Evolutionary conservation across 1,139 yeast species (phyloP).

Genomic region (Lodderomyces oxycetoniae): DNA sequence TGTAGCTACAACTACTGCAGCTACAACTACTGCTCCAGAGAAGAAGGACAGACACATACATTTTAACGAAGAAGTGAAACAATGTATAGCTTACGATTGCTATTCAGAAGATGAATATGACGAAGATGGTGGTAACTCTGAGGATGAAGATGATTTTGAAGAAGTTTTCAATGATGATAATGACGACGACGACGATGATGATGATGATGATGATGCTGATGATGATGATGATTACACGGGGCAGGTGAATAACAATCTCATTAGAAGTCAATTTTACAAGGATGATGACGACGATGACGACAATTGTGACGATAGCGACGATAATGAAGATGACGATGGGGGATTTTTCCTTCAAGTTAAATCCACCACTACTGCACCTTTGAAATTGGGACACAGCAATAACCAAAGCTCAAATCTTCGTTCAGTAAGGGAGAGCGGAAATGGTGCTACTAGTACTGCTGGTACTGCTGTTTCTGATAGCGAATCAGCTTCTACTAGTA

Average conservation of each 20-base stretch:
- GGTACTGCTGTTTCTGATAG: slow-evolving; percentile 17
- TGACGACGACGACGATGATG: too few relatives aligned
- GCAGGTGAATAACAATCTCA: slow-evolving; percentile 86
- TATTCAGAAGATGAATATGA: slow-evolving; percentile 28
- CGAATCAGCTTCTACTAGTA: slow-evolving; percentile 21
- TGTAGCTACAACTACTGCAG: neutral
- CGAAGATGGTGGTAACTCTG: slow-evolving; percentile 19
- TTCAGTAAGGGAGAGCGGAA: neutral
- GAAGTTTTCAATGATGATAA: slow-evolving; percentile 90
- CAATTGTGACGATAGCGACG: slow-evolving; percentile 35
- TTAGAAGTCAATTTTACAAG: slow-evolving; percentile 42
- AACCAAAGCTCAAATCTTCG: slow-evolving; percentile 7
- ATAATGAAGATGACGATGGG: slow-evolving; percentile 59
- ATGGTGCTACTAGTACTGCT: slow-evolving; percentile 15
- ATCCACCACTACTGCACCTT: slow-evolving; percentile 33
- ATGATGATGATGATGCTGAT: slow-evolving; percentile 19
- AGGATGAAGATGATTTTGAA: slow-evolving; percentile 24
- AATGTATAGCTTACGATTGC: slow-evolving; percentile 70
- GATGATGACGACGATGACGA: slow-evolving; percentile 26
- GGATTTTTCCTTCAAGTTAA: slow-evolving; percentile 62
- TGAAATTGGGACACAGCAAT: slow-evolving; percentile 10
- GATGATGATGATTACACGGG: slow-evolving; percentile 38
- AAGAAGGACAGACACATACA: slow-evolving; percentile 61
- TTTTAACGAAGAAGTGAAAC: slow-evolving; percentile 89
- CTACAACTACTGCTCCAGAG: neutral